phyloP scores from a whole-genome alignment of 2,329 filamentous ascomycete species.

The Fusarium gaditjirri region DNA sequence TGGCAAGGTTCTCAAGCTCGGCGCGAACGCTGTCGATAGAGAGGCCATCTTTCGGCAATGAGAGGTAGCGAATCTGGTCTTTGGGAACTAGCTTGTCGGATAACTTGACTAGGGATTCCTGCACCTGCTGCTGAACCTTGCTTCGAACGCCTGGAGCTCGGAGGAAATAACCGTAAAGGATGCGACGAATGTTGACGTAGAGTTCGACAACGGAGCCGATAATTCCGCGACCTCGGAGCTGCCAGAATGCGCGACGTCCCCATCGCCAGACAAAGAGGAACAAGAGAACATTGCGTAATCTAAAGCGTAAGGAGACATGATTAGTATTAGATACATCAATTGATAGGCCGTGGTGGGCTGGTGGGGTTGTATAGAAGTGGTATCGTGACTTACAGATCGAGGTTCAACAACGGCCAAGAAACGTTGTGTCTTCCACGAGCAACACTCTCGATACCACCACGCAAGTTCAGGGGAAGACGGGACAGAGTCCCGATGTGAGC shows the following conservation, averaged over 20 bases:
- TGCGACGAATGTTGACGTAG: constrained; percentile 77
- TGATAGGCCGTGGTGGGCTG: neutral
- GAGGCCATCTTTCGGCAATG: constrained; percentile 87
- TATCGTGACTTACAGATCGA: constrained; percentile 71
- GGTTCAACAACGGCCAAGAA: constrained; percentile 69
- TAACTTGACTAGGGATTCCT: constrained; percentile 81
- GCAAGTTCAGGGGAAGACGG: constrained; percentile 76
- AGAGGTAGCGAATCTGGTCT: constrained; percentile 76
- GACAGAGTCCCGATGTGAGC: constrained; percentile 72
- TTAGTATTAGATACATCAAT: constrained; percentile 1
- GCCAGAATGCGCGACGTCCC: constrained; percentile 81
- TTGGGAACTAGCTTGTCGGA: constrained; percentile 84
- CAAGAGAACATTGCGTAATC: constrained; percentile 88
- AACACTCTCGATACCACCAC: constrained; percentile 71
- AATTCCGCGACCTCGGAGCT: constrained; percentile 88
- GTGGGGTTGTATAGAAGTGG: constrained; percentile 2
- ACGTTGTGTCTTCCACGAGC: constrained; percentile 66
- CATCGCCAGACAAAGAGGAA: constrained; percentile 87
- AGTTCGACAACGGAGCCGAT: constrained; percentile 80
- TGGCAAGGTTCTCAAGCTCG: constrained; percentile 81
- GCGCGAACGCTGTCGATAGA: constrained; percentile 78
- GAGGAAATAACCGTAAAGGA: constrained; percentile 86
- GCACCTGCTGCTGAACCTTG: constrained; percentile 86
- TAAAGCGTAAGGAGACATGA: constrained; percentile 47
- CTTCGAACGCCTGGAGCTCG: constrained; percentile 85